Evolutionary conservation across 2,329 filamentous ascomycete genomes (phyloP).

Genomic region (Trichothecium sympodiale): DNA sequence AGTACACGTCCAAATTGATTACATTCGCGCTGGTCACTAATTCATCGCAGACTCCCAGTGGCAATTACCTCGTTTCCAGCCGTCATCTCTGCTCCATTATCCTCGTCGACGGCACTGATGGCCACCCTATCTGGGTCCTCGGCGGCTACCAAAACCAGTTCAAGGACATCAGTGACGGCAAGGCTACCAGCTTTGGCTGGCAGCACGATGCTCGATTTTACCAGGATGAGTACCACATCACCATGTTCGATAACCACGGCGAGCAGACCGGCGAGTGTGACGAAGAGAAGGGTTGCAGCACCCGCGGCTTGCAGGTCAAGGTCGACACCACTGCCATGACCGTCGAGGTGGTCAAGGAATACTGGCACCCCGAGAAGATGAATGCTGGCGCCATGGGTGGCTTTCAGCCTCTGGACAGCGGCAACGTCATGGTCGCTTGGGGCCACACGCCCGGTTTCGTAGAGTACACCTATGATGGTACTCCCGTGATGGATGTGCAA

Average conservation of each 20-base stretch:
- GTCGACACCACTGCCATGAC: constrained; percentile 18
- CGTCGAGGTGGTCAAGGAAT: constrained; percentile 16
- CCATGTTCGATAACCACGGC: constrained; percentile 27
- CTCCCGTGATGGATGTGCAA: constrained; percentile 14
- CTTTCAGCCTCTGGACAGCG: constrained; percentile 14
- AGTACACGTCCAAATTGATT: no score
- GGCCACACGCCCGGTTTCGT: constrained; percentile 16
- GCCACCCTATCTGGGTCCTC: constrained; percentile 22
- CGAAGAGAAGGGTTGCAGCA: constrained; percentile 12
- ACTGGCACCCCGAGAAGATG: constrained; percentile 14
- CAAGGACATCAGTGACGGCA: constrained; percentile 19
- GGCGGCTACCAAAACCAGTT: constrained; percentile 24
- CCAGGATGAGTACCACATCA: constrained; percentile 17
- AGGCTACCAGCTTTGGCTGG: constrained; percentile 24
- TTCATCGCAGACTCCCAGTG: constrained; percentile 13
- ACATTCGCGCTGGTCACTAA: no score
- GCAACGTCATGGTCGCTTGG: constrained; percentile 16
- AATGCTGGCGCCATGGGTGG: constrained; percentile 17
- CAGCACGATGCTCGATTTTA: constrained; percentile 25
- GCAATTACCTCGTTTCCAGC: constrained; percentile 25
- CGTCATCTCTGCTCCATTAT: constrained; percentile 19
- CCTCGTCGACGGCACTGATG: constrained; percentile 17
- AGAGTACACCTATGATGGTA: constrained; percentile 15
- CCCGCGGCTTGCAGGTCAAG: constrained; percentile 17
- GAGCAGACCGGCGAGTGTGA: constrained; percentile 17